Evolutionary conservation across 1,139 yeast genomes (phyloP).

Genomic region (Casaregolazyma suthepensis): DNA sequence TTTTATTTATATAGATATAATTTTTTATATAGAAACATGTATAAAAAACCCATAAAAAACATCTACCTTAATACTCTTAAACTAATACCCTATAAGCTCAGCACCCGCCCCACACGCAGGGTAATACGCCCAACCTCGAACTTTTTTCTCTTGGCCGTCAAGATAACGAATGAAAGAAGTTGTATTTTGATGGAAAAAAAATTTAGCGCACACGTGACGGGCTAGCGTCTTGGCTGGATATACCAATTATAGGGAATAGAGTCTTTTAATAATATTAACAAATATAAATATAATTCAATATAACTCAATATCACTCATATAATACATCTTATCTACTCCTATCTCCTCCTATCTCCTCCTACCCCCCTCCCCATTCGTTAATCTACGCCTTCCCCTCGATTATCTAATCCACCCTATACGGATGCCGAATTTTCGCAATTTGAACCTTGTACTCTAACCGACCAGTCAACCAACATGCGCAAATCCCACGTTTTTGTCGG

Average conservation of each 20-base stretch:
- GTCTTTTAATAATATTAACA: neutral
- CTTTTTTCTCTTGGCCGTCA: too few relatives aligned
- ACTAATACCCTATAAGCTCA: too few relatives aligned
- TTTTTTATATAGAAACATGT: too few relatives aligned
- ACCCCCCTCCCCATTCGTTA: neutral
- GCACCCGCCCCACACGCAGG: too few relatives aligned
- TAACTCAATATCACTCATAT: neutral
- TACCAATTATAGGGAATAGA: too few relatives aligned
- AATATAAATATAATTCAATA: too few relatives aligned
- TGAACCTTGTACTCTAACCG: neutral
- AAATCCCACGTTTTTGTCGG: constrained; percentile 97
- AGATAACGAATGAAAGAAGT: neutral
- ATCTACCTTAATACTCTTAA: too few relatives aligned
- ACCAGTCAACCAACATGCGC: constrained; percentile 52
- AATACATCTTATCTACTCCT: neutral
- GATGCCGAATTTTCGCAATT: neutral
- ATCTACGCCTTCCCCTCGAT: neutral
- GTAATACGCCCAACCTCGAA: too few relatives aligned
- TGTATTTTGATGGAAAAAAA: neutral
- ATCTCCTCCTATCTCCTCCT: too few relatives aligned
- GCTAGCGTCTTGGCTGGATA: neutral
- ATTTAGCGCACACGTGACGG: neutral
- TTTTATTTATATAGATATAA: too few relatives aligned
- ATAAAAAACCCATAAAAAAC: too few relatives aligned
- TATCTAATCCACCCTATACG: neutral